Evolutionary conservation across 352 stramenopile genomes (phyloP), one percentile per base, ranked within the genome.

Genomic region (Phytophthora sansomeana): DNA sequence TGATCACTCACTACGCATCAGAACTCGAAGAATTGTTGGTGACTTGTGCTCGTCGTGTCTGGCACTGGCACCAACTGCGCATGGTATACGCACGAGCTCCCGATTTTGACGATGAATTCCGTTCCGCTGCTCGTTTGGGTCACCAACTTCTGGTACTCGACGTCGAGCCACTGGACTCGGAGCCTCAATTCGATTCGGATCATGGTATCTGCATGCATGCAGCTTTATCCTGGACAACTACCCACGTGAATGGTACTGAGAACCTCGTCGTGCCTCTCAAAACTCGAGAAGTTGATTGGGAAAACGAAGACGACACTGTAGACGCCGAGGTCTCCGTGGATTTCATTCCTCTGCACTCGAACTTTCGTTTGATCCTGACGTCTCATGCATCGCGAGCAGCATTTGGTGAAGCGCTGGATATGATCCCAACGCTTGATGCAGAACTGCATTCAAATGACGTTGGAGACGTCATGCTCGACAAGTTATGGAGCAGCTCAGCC

Each of bases 81-180:
- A 85, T 86, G 74, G 62, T 86, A 1, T 75, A 67, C 32, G 58
- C 68, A 8, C 69, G 62, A 43, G 73, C 71, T 0, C 6, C 24
- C 5, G 78, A 85, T 26, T 74, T 92, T 16, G 49, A 78, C 8
- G 24, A 67, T 0, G 69, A 74, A 0, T 51, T 92, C 11, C 19
- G 29, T 5, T n/a, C 48, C 2, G 80, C 83, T 14, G 69, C 87
- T n/a, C 47, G 42, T 14, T 61, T 81, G 8, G 83, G 81, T 1
- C 67, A 89, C 10, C 81, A 90, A 49, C 38, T 92, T 6, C 19
- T 92, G 16, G 79, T 92, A 6, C 56, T 92, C 0, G 83, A 90
- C 13, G 72, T 90, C 0, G 69, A 85, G 7, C 81, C 81, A 4
- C 42, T 76, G 0, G 75, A 92, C 39, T 38, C 59, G 0, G 71